Evolutionary conservation across 805 yeast genomes (phyloP), one percentile per base, ranked within the genome.

Genomic region (Hanseniaspora mollemarum): DNA sequence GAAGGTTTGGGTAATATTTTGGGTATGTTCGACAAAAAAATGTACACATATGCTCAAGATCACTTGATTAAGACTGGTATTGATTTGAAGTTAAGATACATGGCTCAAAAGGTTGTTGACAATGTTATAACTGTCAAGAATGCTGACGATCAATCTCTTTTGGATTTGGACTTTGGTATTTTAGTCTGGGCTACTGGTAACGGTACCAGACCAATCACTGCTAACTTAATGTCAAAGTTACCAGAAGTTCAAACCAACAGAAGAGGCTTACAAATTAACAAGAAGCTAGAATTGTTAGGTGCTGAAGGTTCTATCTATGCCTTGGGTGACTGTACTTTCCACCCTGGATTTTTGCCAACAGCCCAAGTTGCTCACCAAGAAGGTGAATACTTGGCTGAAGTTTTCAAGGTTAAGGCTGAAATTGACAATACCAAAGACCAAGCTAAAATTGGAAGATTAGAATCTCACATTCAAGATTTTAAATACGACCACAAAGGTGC

Each of bases 161-260:
- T 79, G 53, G 80, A 75, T 44, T 72, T 88, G 61, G 95, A 95
- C 44, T 88, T 88, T 65, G 97, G 97, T 63, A 74, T 87, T 59
- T 74, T 88, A 58, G 94, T 88, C 56, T 88, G 97, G 97, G 96
- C 96, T 53, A 88, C 96, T 55, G 97, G 97, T 70, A 87, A 88
- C 67, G 87, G 88, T 51, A 87, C 87, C 56, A 80, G 96, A 69
- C 80, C 77, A 40, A 72, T 90, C 45, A 75, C 84, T 45, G 72
- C 76, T 56, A 75, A 77, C 60, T 71, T 88, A 61, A 77, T 85
- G 66, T 61, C 75, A 42, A 74, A 76, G 67, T 71, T 90, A 58
- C 82, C 84, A 41, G 83, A 77, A 59, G 88, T 83, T 70, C 80
- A 78, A 67, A 78, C 81, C 62, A 87, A 95, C 43, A 80, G 94